Conservation (phyloP, 345 rosid species). For the Sisymbrium altissimum region DNA sequence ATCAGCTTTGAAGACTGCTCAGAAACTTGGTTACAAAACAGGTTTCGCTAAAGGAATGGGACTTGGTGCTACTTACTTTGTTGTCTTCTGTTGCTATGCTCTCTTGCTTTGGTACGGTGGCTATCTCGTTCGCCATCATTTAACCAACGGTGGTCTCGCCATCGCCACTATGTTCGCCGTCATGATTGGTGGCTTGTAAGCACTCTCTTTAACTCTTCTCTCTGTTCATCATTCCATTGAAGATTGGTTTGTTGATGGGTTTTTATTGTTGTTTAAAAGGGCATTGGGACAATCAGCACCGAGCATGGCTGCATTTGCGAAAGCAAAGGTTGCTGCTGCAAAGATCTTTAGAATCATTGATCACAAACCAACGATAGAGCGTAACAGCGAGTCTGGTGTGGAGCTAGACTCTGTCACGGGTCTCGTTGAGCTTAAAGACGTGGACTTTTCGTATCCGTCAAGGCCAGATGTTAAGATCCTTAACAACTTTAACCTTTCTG, state of each 20-base stretch:
- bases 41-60: constrained; percentile 95
- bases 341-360: constrained; percentile 82
- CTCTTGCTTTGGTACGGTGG: constrained; percentile 98
- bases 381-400: constrained; percentile 61
- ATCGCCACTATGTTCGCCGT: constrained; percentile 96
- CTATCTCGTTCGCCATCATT: constrained; percentile 83
- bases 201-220: constrained; percentile 16
- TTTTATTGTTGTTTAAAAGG: constrained; percentile 37
- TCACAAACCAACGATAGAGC: constrained; percentile 67
- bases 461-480: constrained; percentile 79
- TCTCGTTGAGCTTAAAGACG: constrained; percentile 68
- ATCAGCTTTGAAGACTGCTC: constrained; percentile 68
- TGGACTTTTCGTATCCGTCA: constrained; percentile 87
- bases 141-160: constrained; percentile 92
- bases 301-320: constrained; percentile 86
- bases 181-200: constrained; percentile 97
- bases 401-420: constrained; percentile 74
- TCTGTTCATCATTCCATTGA: neutral
- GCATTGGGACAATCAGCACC: constrained; percentile 92
- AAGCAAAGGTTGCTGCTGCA: constrained; percentile 93
- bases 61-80: constrained; percentile 91
- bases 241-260: neutral
- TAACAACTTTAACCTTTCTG: constrained; percentile 68
- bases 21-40: constrained; percentile 76
- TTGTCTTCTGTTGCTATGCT: constrained; percentile 91